Conservation (phyloP, 257 asterid genomes). For the Capsicum pubescens region DNA sequence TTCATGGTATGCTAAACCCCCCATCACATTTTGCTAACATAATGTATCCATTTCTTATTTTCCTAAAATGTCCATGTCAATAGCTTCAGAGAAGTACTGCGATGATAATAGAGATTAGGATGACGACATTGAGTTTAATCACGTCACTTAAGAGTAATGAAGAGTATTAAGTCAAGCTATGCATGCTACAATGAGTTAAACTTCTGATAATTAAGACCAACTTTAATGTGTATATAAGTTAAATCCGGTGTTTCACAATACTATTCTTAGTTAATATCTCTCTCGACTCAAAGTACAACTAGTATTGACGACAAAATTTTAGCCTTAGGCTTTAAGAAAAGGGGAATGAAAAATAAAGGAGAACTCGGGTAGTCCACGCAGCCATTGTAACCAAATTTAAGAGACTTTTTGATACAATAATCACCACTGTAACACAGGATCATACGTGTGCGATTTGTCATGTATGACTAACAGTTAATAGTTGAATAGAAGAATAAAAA, state of each 20-base stretch:
- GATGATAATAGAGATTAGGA: too few relatives aligned
- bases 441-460: background rate
- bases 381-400: background rate
- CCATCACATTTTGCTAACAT: background rate
- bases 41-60: too few relatives aligned
- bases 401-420: background rate
- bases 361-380: background rate
- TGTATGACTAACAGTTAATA: background rate
- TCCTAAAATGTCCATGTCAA: too few relatives aligned
- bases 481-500: background rate
- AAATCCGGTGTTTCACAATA: background rate
- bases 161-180: too few relatives aligned
- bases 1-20: constrained; percentile 66
- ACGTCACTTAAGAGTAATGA: too few relatives aligned
- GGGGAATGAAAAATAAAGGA: background rate
- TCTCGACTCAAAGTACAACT: background rate
- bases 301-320: too few relatives aligned
- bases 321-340: too few relatives aligned
- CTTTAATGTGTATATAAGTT: too few relatives aligned
- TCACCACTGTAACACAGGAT: background rate
- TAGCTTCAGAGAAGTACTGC: too few relatives aligned
- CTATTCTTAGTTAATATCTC: background rate
- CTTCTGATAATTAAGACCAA: too few relatives aligned
- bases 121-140: too few relatives aligned
- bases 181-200: too few relatives aligned